phyloP scores from a whole-genome alignment of 179 eudicot species.

The Camellia oleifera region DNA sequence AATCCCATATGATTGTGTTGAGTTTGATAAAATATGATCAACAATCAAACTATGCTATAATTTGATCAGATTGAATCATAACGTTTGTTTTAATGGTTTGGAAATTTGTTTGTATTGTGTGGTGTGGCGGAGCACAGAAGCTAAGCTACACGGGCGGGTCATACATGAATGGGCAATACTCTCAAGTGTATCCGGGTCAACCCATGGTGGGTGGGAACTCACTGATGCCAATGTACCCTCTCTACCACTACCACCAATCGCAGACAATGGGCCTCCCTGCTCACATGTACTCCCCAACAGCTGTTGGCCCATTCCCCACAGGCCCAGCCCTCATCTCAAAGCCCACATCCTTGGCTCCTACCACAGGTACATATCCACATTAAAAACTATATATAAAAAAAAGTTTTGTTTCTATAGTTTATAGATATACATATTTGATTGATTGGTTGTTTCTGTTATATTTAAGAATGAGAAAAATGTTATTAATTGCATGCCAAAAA shows the following conservation, averaged over 20 bases:
- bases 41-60: no score
- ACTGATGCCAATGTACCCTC: conserved; percentile 67
- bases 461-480: no score
- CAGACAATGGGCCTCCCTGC: conserved; percentile 73
- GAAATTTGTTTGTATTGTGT: neutral
- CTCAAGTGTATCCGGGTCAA: conserved; percentile 67
- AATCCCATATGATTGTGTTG: no score
- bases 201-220: conserved; percentile 50
- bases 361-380: conserved; percentile 22
- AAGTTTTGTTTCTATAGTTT: no score
- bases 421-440: no score
- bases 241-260: conserved; percentile 42
- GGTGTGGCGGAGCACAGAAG: conserved; percentile 38
- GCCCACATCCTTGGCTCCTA: conserved; percentile 58
- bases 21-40: no score
- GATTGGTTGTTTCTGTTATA: no score
- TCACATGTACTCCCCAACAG: conserved; percentile 50
- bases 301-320: conserved; percentile 49
- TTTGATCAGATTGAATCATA: no score
- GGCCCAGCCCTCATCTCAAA: conserved; percentile 55
- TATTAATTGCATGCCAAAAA: no score
- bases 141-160: conserved; percentile 63
- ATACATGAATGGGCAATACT: conserved; percentile 62
- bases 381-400: neutral
- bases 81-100: no score